Percentiles rank a stretch among this genome's conserved stretches.
phyloP scores from a whole-genome alignment of 169 alveolate genomes.

The Plasmodium malariae region DNA sequence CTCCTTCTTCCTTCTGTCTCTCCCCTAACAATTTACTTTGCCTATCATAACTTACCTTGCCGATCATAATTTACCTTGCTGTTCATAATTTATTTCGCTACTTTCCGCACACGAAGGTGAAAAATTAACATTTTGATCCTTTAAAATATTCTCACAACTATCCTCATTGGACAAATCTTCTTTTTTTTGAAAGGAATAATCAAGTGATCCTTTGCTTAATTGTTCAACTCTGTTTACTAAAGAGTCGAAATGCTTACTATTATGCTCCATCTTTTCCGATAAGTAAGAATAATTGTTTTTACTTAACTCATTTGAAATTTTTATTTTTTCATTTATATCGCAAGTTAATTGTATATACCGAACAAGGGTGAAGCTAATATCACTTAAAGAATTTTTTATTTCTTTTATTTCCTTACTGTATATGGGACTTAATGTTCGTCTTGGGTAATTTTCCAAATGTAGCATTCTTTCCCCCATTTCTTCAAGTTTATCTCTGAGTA shows the following conservation, averaged over 20 bases:
- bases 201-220: neutral
- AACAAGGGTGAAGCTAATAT: constrained; percentile 31
- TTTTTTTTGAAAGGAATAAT: neutral
- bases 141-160: neutral
- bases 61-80: no score
- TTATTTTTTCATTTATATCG: constrained; percentile 76
- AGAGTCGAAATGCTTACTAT: constrained; percentile 8
- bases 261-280: constrained; percentile 18
- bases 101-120: constrained; percentile 2
- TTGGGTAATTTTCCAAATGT: constrained; percentile 21
- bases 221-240: constrained; percentile 17
- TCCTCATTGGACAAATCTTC: neutral
- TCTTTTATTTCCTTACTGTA: constrained; percentile 41
- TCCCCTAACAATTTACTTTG: neutral
- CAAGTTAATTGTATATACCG: constrained; percentile 39
- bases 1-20: neutral
- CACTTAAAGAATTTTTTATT: constrained; percentile 24
- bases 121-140: constrained; percentile 10
- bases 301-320: constrained; percentile 54
- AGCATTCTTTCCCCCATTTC: constrained; percentile 9
- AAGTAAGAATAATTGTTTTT: constrained; percentile 1
- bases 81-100: constrained; percentile 1
- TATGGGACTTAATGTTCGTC: constrained; percentile 3
- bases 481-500: constrained; percentile 17
- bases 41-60: neutral